Conservation (phyloP, 441 rosid species). For the Oxalis stricta region DNA sequence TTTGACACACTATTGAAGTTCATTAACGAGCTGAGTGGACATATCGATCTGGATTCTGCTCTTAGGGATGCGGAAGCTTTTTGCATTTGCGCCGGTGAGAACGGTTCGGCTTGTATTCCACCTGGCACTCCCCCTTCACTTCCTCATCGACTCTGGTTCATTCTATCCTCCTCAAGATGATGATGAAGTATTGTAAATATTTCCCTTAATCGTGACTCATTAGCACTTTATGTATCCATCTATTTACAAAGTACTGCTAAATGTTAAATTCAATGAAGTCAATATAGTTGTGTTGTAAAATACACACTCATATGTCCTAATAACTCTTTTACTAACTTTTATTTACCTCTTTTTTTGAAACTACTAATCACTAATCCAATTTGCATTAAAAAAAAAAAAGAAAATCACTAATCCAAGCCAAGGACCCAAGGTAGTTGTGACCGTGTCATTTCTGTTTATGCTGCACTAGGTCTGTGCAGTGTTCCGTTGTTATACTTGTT, state of each 20-base stretch:
- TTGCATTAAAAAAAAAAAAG: too few species aligned
- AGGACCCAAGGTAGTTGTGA: too few species aligned
- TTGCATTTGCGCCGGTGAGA: slow-evolving; percentile 88
- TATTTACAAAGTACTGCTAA: neutral
- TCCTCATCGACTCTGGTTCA: slow-evolving; percentile 44
- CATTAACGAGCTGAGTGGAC: slow-evolving; percentile 85
- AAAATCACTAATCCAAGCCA: too few species aligned
- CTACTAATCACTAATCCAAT: too few species aligned
- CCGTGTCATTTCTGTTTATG: too few species aligned
- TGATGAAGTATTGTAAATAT: slow-evolving; percentile 50
- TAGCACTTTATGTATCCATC: neutral
- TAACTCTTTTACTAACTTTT: too few species aligned
- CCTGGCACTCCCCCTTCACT: slow-evolving; percentile 93
- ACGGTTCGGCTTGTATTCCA: slow-evolving; percentile 80
- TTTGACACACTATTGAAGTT: slow-evolving; percentile 91
- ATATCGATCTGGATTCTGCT: slow-evolving; percentile 52
- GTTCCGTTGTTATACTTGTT: too few species aligned
- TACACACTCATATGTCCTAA: too few species aligned
- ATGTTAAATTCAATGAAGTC: too few species aligned
- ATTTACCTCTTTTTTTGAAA: too few species aligned
- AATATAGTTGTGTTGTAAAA: too few species aligned
- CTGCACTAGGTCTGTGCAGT: too few species aligned
- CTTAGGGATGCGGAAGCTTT: slow-evolving; percentile 90
- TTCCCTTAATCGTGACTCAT: neutral
- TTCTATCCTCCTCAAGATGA: slow-evolving; percentile 53